Base-by-base conservation (phyloP, 139 green algal species). In the Ulvella scutata region DNA sequence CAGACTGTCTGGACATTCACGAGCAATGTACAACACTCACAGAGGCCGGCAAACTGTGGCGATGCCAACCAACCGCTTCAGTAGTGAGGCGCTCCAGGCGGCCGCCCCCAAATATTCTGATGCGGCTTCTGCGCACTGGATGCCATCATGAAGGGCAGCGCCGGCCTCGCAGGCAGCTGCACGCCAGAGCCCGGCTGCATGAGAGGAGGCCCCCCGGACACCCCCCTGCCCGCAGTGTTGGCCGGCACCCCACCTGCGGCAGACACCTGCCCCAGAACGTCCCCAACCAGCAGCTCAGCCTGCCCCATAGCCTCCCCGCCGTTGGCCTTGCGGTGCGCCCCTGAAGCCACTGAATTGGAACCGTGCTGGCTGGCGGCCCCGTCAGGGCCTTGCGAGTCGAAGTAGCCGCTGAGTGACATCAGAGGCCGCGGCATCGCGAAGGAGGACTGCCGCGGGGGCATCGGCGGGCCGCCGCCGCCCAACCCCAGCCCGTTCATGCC, bases 131-230 rank as follows among this genome's bases (percentile, higher is more conserved):
- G 51, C 13, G 51, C 33, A 1, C 20, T 67, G 10, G 51, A 26
- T 1, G 51, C 31, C 51, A 67, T 67, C 51, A 67, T 67, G 51
- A 67, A 67, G 9, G 51, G 33, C 0, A 67, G 51, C 33, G 51
- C n/a, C n/a, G 31, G 51, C 51, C 31, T 67, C 2, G 31, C n/a
- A n/a, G n/a, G 51, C 51, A 6, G 4, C 51, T 6, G 4, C 51
- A 67, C 51, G 13, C 51, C 51, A n/a, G n/a, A n/a, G n/a, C n/a
- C n/a, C n/a, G n/a, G n/a, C 51, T 67, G 51, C 51, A 67, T 67
- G 7, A 67, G 17, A n/a, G 51, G 51, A n/a, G 51, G 51, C n/a
- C 51, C 51, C 9, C 13, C 51, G 13, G n/a, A n/a, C n/a, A 6
- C 17, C 9, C 51, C 17, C 9, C 51, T n/a, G 9, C 51, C 51